Conservation (phyloP, 2,329 filamentous ascomycete genomes). For the Neonectria magnoliae region DNA sequence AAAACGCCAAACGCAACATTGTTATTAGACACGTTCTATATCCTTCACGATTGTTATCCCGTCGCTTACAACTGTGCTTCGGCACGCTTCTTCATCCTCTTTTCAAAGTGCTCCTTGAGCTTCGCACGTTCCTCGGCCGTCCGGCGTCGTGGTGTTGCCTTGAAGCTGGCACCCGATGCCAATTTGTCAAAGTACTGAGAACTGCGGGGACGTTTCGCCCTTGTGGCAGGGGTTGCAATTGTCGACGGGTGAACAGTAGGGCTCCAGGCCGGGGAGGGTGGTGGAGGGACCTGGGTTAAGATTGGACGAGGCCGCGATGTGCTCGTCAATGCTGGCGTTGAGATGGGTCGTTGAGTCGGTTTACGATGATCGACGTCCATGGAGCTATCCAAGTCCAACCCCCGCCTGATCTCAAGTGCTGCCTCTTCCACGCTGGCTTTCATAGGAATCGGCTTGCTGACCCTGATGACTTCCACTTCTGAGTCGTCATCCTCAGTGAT, state of each 20-base stretch:
- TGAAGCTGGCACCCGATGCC: slow-evolving; percentile 20
- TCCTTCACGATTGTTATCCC: not conserved
- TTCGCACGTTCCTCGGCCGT: slow-evolving; percentile 38
- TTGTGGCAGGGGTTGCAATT: slow-evolving; percentile 27
- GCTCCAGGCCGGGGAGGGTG: slow-evolving; percentile 30
- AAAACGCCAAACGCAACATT: not conserved
- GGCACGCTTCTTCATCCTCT: slow-evolving; percentile 20
- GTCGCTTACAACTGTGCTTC: slow-evolving; percentile 26
- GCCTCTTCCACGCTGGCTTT: not conserved
- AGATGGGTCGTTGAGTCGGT: not conserved
- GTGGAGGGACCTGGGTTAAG: slow-evolving; percentile 28
- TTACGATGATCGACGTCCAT: slow-evolving; percentile 30
- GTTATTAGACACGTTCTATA: not conserved
- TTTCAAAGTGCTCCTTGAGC: slow-evolving; percentile 42
- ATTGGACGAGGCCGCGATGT: slow-evolving; percentile 23
- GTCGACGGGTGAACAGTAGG: slow-evolving; percentile 33
- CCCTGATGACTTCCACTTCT: not conserved
- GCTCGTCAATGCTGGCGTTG: not conserved
- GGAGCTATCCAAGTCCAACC: slow-evolving; percentile 17
- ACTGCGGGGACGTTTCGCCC: slow-evolving; percentile 24
- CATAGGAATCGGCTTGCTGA: not conserved
- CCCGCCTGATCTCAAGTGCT: not conserved
- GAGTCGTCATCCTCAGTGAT: slow-evolving; percentile 22
- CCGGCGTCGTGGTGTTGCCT: slow-evolving; percentile 24
- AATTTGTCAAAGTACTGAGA: slow-evolving; percentile 40